These are phyloP conservation scores for Leishmania amazonensis DNA, from an alignment of 208 protist species.

Conservation along the genomic window DNA sequence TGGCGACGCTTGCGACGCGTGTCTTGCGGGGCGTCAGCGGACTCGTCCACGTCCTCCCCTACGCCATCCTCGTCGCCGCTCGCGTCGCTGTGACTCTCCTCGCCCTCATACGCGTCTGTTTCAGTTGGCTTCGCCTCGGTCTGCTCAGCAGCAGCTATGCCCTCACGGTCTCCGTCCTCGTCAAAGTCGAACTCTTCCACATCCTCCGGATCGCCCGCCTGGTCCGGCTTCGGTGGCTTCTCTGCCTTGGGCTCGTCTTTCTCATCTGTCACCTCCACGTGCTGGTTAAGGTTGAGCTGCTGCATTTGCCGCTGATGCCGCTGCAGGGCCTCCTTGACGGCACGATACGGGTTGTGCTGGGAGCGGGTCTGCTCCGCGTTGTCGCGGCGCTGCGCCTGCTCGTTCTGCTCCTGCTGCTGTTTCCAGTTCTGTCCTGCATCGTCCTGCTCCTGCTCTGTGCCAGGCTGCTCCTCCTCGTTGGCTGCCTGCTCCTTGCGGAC, in stretches of 20 bases:
- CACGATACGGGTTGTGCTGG: slow-evolving; percentile 80
- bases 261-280: slow-evolving; percentile 76
- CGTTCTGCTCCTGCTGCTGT: slow-evolving; percentile 76
- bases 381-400: slow-evolving; percentile 66
- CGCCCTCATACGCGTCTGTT: slow-evolving; percentile 18
- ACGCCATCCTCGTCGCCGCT: slow-evolving; percentile 13
- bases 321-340: slow-evolving; percentile 89
- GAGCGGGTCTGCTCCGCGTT: slow-evolving; percentile 77
- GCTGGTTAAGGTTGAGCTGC: slow-evolving; percentile 81
- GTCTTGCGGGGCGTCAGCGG: slow-evolving; percentile 42
- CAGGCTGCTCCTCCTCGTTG: slow-evolving; percentile 76
- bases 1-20: slow-evolving; percentile 36
- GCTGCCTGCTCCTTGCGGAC: slow-evolving; percentile 53
- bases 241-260: slow-evolving; percentile 44
- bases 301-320: slow-evolving; percentile 77
- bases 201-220: slow-evolving; percentile 44
- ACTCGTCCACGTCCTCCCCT: slow-evolving; percentile 37
- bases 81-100: slow-evolving; percentile 23
- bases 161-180: slow-evolving; percentile 66
- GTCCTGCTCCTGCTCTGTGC: slow-evolving; percentile 79
- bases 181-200: slow-evolving; percentile 68
- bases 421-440: slow-evolving; percentile 85
- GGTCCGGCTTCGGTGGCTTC: slow-evolving; percentile 36
- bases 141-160: slow-evolving; percentile 38
- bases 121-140: slow-evolving; percentile 34